phyloP scores from a whole-genome alignment of 257 asterid species.

The Fraxinus cuspidata region DNA sequence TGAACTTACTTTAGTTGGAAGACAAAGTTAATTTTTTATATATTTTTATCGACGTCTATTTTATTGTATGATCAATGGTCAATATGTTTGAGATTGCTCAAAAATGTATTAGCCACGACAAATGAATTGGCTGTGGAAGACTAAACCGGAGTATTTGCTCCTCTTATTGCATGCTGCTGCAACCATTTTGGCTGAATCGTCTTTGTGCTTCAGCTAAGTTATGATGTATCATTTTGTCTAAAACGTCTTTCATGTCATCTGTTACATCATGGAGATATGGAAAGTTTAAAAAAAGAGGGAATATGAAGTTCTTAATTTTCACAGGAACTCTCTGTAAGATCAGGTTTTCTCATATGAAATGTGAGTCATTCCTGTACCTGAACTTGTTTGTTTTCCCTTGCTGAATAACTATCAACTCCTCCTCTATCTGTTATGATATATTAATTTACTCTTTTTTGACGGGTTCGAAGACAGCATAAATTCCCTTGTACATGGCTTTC shows the following conservation, averaged over 20 bases:
- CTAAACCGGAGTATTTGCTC: background rate
- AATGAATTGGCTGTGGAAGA: too few relatives aligned
- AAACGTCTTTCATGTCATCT: background rate
- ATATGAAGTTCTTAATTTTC: background rate
- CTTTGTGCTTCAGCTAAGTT: background rate
- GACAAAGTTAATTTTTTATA: too few relatives aligned
- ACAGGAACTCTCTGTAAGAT: background rate
- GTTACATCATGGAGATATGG: background rate
- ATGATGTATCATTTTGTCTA: background rate
- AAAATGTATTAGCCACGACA: too few relatives aligned
- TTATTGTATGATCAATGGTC: too few relatives aligned
- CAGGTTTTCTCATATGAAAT: background rate
- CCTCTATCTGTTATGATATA: too few relatives aligned
- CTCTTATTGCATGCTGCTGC: background rate
- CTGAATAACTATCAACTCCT: too few relatives aligned
- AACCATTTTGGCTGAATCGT: too few relatives aligned
- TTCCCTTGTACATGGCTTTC: too few relatives aligned
- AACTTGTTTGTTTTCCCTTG: too few relatives aligned
- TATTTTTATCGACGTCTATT: background rate
- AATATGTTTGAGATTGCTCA: background rate
- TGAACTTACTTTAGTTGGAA: too few relatives aligned
- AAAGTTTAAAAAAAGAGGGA: background rate
- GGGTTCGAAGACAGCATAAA: too few relatives aligned
- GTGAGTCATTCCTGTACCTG: background rate
- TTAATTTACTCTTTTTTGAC: too few relatives aligned